A percentile compares a stretch with the other conserved stretches of the same genome.
Conservation (phyloP, 306 rosid genomes). For the Amphicarpaea edgeworthii region DNA sequence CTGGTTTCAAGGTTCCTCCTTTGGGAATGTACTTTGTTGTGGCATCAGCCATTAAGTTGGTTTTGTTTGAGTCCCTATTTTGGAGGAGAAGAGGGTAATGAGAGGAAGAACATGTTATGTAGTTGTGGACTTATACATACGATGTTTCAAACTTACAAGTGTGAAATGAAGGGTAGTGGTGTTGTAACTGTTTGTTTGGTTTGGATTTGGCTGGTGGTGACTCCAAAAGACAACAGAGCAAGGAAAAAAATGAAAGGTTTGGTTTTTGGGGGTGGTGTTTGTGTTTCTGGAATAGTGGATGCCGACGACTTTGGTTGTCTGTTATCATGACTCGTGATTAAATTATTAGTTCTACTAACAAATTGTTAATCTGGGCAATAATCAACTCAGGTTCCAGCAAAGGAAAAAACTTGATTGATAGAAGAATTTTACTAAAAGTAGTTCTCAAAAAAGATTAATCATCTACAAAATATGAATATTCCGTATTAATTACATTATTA, state of each 20-base stretch:
- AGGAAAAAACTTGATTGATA: too few relatives aligned
- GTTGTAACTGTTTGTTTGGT: conserved; percentile 10
- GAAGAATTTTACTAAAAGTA: too few relatives aligned
- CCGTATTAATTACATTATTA: too few relatives aligned
- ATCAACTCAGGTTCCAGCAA: too few relatives aligned
- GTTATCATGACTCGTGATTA: too few relatives aligned
- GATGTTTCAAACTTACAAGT: conserved; percentile 12
- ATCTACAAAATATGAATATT: too few relatives aligned
- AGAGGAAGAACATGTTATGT: not conserved
- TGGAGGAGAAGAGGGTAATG: not conserved
- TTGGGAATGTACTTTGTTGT: conserved; percentile 65
- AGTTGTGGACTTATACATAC: not conserved
- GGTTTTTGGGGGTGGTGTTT: too few relatives aligned
- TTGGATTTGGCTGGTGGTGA: conserved; percentile 7
- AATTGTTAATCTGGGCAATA: too few relatives aligned
- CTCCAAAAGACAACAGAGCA: not conserved
- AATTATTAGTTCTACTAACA: too few relatives aligned
- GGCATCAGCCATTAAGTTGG: conserved; percentile 66
- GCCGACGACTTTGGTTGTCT: not conserved
- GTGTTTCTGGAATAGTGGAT: not conserved
- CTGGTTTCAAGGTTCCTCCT: conserved; percentile 52
- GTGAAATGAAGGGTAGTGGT: conserved; percentile 5
- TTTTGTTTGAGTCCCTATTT: conserved; percentile 1
- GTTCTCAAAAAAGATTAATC: too few relatives aligned
- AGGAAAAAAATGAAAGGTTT: not conserved